Conservation (phyloP, 257 asterid species). For the Handroanthus guayacan region DNA sequence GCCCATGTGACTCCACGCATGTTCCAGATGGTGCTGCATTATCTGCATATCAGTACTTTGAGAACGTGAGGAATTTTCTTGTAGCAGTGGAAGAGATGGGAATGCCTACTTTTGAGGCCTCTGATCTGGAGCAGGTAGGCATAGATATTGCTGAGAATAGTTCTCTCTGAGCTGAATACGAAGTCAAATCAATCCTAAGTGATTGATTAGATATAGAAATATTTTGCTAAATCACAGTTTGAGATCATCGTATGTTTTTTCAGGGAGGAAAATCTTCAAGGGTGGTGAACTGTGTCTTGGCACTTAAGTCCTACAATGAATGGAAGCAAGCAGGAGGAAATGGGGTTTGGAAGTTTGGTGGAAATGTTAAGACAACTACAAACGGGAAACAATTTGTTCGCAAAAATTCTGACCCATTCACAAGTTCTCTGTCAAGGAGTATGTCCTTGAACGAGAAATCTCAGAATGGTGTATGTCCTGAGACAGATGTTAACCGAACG, state of each 20-base stretch:
- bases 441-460: slow-evolving; percentile 63
- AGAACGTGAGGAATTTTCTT: slow-evolving; percentile 85
- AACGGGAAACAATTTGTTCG: slow-evolving; percentile 75
- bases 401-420: slow-evolving; percentile 78
- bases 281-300: slow-evolving; percentile 84
- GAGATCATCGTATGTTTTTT: slow-evolving; percentile 30
- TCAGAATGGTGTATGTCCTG: slow-evolving; percentile 46
- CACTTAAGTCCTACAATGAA: slow-evolving; percentile 72
- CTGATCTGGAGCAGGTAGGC: slow-evolving; percentile 89
- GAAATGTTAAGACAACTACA: slow-evolving; percentile 65
- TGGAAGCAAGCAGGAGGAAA: slow-evolving; percentile 80
- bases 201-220: background rate
- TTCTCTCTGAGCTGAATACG: background rate
- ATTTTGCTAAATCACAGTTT: background rate
- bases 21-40: slow-evolving; percentile 89
- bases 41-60: slow-evolving; percentile 90
- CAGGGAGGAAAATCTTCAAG: slow-evolving; percentile 93
- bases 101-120: slow-evolving; percentile 88
- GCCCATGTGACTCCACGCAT: slow-evolving; percentile 68
- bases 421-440: slow-evolving; percentile 62
- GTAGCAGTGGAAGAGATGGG: slow-evolving; percentile 91
- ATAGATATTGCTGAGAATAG: slow-evolving; percentile 5
- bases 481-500: slow-evolving; percentile 53
- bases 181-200: background rate
- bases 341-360: slow-evolving; percentile 89